These are phyloP conservation scores for Didymella segeticola DNA, from an alignment of 2,329 filamentous ascomycete species.

Conservation along the genomic window DNA sequence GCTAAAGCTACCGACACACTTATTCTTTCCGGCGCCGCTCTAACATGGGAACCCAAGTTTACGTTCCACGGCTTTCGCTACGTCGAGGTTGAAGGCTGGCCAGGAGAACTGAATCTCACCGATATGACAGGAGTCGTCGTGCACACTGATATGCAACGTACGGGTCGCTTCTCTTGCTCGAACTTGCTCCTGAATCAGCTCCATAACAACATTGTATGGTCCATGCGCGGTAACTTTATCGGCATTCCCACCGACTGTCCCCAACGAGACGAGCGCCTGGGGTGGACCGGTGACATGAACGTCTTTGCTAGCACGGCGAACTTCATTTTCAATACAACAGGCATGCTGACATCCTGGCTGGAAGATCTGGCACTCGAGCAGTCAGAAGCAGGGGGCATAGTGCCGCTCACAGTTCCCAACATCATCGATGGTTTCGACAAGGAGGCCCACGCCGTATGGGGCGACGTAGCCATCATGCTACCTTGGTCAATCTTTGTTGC, in stretches of 20 bases:
- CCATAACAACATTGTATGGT: constrained; percentile 62
- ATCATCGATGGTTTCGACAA: no score
- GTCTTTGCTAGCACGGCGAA: constrained; percentile 59
- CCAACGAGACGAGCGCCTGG: constrained; percentile 60
- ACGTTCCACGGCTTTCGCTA: constrained; percentile 5
- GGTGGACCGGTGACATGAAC: constrained; percentile 61
- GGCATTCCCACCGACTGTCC: constrained; percentile 53
- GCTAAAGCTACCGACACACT: not conserved
- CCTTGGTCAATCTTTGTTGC: not conserved
- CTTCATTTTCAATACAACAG: not conserved
- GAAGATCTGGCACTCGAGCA: not conserved
- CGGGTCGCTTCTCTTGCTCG: not conserved
- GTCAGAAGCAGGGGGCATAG: no score
- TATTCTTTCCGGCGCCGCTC: not conserved
- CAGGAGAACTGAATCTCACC: not conserved
- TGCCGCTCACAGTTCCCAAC: no score
- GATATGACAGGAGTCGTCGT: not conserved
- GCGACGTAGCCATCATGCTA: not conserved
- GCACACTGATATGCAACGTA: not conserved
- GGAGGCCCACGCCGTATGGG: not conserved
- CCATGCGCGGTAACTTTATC: constrained; percentile 64
- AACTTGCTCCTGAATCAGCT: constrained; percentile 52
- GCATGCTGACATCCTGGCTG: not conserved
- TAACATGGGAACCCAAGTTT: not conserved
- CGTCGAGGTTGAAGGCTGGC: not conserved